These are phyloP conservation scores for Fusarium sp. DNA, from an alignment of 2,329 filamentous ascomycete genomes.

Conservation along the genomic window DNA sequence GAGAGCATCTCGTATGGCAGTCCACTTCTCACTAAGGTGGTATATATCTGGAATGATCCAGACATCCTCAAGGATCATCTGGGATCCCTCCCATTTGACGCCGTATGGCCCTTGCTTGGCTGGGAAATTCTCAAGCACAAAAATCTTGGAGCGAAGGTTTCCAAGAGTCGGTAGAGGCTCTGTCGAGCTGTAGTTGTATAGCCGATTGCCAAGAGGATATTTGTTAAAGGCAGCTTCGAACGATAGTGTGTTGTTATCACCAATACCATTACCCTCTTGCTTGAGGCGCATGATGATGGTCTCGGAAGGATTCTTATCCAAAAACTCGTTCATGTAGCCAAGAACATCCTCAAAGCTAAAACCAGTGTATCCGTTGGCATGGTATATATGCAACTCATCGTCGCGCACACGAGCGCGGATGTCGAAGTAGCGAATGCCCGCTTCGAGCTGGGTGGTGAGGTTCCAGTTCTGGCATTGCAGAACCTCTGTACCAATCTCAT, in stretches of 20 bases:
- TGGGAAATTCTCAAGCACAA: conserved; percentile 61
- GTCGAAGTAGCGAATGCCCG: conserved; percentile 62
- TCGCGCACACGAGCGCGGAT: conserved; percentile 59
- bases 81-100: conserved; percentile 56
- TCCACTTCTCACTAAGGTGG: conserved; percentile 60
- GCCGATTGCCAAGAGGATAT: conserved; percentile 53
- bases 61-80: conserved; percentile 60
- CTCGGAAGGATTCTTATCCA: conserved; percentile 58
- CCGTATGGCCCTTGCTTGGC: conserved; percentile 53
- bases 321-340: conserved; percentile 57
- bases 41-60: conserved; percentile 58
- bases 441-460: conserved; percentile 57
- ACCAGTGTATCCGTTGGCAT: conserved; percentile 58
- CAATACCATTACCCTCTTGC: conserved; percentile 56
- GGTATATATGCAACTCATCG: conserved; percentile 59
- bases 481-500: conserved; percentile 49
- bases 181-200: conserved; percentile 50
- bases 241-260: conserved; percentile 49
- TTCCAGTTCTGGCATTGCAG: conserved; percentile 62
- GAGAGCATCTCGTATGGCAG: conserved; percentile 55
- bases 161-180: conserved; percentile 57
- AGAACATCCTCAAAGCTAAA: conserved; percentile 58
- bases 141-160: conserved; percentile 57
- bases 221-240: conserved; percentile 60
- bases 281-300: conserved; percentile 63